A percentile compares a stretch with the other conserved stretches of the same genome.
Evolutionary conservation across 176 grass and related monocot species (phyloP).

Genomic region (Miscanthus lutarioriparius): DNA sequence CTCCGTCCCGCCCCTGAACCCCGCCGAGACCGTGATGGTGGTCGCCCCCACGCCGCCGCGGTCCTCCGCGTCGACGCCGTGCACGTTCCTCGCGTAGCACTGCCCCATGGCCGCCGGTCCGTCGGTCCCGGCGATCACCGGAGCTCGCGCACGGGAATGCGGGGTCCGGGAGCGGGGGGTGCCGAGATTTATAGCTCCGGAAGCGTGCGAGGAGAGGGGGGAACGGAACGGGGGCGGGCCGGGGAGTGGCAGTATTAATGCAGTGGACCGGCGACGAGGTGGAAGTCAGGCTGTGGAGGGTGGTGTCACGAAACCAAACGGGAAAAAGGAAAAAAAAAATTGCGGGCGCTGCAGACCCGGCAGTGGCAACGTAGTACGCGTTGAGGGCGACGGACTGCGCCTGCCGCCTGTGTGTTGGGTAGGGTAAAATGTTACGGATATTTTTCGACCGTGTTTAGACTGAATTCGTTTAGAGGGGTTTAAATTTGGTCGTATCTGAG

Average conservation of each 20-base stretch:
- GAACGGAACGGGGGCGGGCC: not conserved
- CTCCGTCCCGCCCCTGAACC: not conserved
- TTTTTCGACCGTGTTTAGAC: no score
- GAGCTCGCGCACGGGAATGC: constrained; percentile 34
- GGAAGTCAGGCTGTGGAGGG: not conserved
- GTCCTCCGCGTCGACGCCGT: constrained; percentile 35
- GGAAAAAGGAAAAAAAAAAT: not conserved
- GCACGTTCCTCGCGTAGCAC: constrained; percentile 85
- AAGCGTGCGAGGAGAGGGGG: constrained; percentile 2
- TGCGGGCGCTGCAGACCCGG: constrained; percentile 13
- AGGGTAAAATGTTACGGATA: no score
- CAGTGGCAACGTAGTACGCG: constrained; percentile 30
- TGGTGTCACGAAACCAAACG: constrained; percentile 37
- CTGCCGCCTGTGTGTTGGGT: not conserved
- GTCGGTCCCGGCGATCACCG: constrained; percentile 38
- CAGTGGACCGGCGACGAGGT: not conserved
- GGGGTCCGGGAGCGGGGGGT: not conserved
- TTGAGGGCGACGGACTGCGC: not conserved
- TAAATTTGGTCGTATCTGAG: no score
- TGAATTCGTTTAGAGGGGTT: no score
- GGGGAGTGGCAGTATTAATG: constrained; percentile 23
- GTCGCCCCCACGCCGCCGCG: constrained; percentile 3
- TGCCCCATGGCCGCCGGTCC: constrained; percentile 61
- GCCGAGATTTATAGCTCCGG: constrained; percentile 52
- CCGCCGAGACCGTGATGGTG: constrained; percentile 45